Evolutionary conservation across 2,329 filamentous ascomycete species (phyloP).

Genomic region (Penicillium sp.): DNA sequence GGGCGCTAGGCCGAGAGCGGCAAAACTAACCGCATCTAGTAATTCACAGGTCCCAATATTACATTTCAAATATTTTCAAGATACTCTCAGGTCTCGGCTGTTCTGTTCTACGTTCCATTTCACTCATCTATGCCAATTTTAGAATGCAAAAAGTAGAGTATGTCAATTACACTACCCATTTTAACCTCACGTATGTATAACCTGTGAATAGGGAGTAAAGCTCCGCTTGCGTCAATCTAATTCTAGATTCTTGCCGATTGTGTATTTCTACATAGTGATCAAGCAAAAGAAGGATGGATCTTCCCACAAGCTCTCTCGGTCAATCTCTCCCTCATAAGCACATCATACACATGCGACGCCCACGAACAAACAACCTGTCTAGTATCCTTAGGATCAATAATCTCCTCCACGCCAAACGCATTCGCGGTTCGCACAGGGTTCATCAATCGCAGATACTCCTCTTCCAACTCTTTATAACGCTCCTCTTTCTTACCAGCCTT

Average conservation of each 20-base stretch:
- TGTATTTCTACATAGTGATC: slow-evolving; percentile 34
- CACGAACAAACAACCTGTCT: slow-evolving; percentile 62
- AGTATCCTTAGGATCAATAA: slow-evolving; percentile 67
- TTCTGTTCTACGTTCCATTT: too few relatives aligned
- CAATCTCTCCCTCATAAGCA: slow-evolving; percentile 58
- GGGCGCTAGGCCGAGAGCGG: too few relatives aligned
- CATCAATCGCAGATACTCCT: slow-evolving; percentile 67
- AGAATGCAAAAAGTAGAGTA: too few relatives aligned
- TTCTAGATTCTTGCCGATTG: not conserved
- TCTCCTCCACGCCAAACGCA: slow-evolving; percentile 68
- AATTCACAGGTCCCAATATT: too few relatives aligned
- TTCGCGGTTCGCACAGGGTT: slow-evolving; percentile 70
- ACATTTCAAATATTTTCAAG: too few relatives aligned
- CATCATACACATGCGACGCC: slow-evolving; percentile 62
- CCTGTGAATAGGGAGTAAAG: not conserved
- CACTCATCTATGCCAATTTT: too few relatives aligned
- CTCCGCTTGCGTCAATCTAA: not conserved
- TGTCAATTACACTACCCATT: too few relatives aligned
- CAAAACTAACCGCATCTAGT: too few relatives aligned
- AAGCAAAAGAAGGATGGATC: slow-evolving; percentile 56
- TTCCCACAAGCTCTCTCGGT: slow-evolving; percentile 49
- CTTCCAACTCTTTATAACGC: slow-evolving; percentile 63
- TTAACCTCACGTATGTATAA: too few relatives aligned
- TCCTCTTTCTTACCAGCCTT: slow-evolving; percentile 57
- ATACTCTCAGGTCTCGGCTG: too few relatives aligned